Base-by-base conservation (phyloP, 2,329 filamentous ascomycete genomes). In the Pseudocercospora vitis region DNA sequence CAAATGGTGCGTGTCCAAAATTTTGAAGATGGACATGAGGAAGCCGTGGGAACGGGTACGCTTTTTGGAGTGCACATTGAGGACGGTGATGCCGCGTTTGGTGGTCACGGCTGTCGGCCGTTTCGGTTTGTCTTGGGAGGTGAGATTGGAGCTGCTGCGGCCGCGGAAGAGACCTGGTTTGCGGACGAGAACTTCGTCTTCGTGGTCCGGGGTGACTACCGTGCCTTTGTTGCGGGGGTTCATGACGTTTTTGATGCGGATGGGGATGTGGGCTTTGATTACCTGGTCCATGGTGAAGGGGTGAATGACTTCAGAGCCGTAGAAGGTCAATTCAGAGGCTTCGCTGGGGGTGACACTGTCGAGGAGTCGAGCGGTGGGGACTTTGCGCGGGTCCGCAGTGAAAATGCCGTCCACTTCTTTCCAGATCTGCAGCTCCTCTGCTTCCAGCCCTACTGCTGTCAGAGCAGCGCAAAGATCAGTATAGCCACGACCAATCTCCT, bases 371-470 rank as follows among this genome's bases (percentile, higher is more conserved):
- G 94, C 95, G 0, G 92, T 97, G 2, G 92, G 91, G 32, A 95
- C 89, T 72, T 94, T 95, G 63, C 87, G 83, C 2, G 89, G 89
- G 67, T 96, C 92, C 4, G 85, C 85, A 1, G 85, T 88, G 73
- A 96, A 94, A 68, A 97, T 95, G 55, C 91, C 91, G 71, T 99
- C 94, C 5, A 99, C 94, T 71, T 99, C 94, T 76, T 99, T 99
- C 94, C 94, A 97, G 59, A 99, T 88, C 72, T 99, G 94, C 48
- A 99, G 80, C 72, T 99, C 94, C 50, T 86, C 78, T 0, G 94
- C 94, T 64, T 83, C 79, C n/a, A 95, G 77, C 3, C 91, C 92
- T 7, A 99, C 92, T 1, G 94, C 91, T 48, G 91, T 86, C 12
- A 99, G 78, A 4, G 94, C 91, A 9, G 94, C 92, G 70, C 94